These are phyloP conservation scores for Boletellus ananas DNA, from an alignment of 768 basidiomycete species.

Conservation along the genomic window DNA sequence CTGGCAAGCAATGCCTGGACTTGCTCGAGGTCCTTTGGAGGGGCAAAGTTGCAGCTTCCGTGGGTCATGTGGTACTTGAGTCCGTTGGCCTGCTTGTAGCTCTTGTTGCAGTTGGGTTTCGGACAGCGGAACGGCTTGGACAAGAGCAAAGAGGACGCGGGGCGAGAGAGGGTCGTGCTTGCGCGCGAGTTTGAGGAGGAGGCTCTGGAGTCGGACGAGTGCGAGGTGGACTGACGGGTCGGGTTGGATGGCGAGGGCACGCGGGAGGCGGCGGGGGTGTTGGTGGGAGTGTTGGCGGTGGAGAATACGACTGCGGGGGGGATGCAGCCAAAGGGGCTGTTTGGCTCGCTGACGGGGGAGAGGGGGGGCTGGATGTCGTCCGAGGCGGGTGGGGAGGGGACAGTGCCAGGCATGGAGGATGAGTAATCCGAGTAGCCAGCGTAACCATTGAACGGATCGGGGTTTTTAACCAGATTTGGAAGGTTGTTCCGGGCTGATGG, in stretches of 20 bases:
- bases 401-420: constrained; percentile 56
- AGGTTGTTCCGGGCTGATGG: constrained; percentile 28
- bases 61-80: constrained; percentile 94
- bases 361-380: constrained; percentile 27
- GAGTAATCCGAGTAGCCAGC: constrained; percentile 67
- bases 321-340: constrained; percentile 46
- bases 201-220: constrained; percentile 18
- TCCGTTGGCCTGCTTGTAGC: constrained; percentile 93
- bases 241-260: constrained; percentile 30
- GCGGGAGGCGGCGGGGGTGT: constrained; percentile 48
- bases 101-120: constrained; percentile 93
- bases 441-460: constrained; percentile 67
- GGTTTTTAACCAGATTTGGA: constrained; percentile 28
- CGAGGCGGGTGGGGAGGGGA: constrained; percentile 30
- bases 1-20: constrained; percentile 65
- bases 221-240: constrained; percentile 18
- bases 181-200: constrained; percentile 36
- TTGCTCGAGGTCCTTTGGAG: constrained; percentile 79
- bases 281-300: constrained; percentile 41
- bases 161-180: constrained; percentile 45
- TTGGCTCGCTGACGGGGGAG: constrained; percentile 31
- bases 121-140: constrained; percentile 92
- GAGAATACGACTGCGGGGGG: constrained; percentile 65
- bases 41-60: constrained; percentile 90
- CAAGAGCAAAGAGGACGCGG: constrained; percentile 58